A percentile compares a stretch with the other conserved stretches of the same genome.
Evolutionary conservation across 129 eudicot species (phyloP).

Genomic region (Helichrysum umbraculigerum): DNA sequence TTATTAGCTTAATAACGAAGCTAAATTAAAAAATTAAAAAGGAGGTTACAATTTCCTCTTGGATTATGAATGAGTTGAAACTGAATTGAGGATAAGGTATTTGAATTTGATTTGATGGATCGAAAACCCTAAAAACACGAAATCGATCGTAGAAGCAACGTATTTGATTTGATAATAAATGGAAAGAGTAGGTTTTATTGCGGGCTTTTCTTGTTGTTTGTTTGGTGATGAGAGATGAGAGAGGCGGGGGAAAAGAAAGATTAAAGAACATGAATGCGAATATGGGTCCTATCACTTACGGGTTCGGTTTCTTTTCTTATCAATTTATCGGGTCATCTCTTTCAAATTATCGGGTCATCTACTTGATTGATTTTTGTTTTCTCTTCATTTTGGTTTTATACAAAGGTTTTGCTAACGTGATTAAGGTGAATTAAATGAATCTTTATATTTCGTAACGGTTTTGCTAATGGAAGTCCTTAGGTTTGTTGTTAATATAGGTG

Average conservation of each 20-base stretch:
- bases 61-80: neutral
- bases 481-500: too few relatives aligned
- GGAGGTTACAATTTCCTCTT: too few relatives aligned
- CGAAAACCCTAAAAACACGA: slow-evolving; percentile 8
- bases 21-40: neutral
- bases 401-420: too few relatives aligned
- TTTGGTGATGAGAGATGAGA: neutral
- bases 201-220: slow-evolving; percentile 6
- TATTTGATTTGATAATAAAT: neutral
- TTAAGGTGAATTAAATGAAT: too few relatives aligned
- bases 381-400: too few relatives aligned
- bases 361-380: neutral
- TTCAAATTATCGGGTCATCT: too few relatives aligned
- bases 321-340: slow-evolving; percentile 10
- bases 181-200: slow-evolving; percentile 15
- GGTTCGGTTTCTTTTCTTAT: neutral
- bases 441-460: too few relatives aligned
- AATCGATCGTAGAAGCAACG: slow-evolving; percentile 33
- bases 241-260: slow-evolving; percentile 14
- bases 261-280: slow-evolving; percentile 20
- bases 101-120: neutral
- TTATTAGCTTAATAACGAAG: slow-evolving; percentile 17
- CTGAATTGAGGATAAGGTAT: slow-evolving; percentile 4
- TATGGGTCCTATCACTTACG: too few relatives aligned
- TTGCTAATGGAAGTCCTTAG: too few relatives aligned